These are phyloP conservation scores for Colletotrichum euphorbiae DNA, from an alignment of 2,329 filamentous ascomycete genomes.

Conservation along the genomic window DNA sequence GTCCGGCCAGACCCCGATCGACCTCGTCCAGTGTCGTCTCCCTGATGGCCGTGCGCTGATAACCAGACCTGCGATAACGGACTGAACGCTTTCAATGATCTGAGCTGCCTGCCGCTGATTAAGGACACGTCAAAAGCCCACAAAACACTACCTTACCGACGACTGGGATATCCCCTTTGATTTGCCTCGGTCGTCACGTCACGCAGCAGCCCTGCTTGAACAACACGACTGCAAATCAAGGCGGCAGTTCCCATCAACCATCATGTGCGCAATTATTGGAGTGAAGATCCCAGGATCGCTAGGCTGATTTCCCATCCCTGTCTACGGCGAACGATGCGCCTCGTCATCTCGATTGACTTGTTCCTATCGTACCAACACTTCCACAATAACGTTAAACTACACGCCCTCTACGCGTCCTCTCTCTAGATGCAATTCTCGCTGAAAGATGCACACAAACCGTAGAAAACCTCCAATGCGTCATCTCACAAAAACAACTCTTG, in stretches of 20 bases:
- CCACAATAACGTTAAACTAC: background rate
- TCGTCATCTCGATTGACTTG: background rate
- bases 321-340: slow-evolving; percentile 12
- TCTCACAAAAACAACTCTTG: slow-evolving; percentile 13
- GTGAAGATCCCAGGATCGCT: slow-evolving; percentile 28
- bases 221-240: slow-evolving; percentile 14
- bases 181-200: slow-evolving; percentile 25
- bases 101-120: slow-evolving; percentile 5
- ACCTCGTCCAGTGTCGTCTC: background rate
- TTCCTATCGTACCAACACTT: slow-evolving; percentile 22
- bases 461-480: slow-evolving; percentile 17
- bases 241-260: background rate
- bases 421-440: slow-evolving; percentile 40
- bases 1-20: slow-evolving; percentile 3
- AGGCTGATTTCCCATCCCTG: slow-evolving; percentile 21
- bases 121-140: slow-evolving; percentile 24
- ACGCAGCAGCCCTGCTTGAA: slow-evolving; percentile 35
- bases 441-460: slow-evolving; percentile 30
- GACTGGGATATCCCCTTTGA: slow-evolving; percentile 21
- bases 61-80: background rate
- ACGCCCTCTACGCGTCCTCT: slow-evolving; percentile 5
- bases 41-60: too few species aligned
- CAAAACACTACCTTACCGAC: too few species aligned
- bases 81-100: background rate
- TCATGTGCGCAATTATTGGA: slow-evolving; percentile 26